Evolutionary conservation across 495 filamentous ascomycete species (phyloP).

Genomic region (Arthonia radiata): DNA sequence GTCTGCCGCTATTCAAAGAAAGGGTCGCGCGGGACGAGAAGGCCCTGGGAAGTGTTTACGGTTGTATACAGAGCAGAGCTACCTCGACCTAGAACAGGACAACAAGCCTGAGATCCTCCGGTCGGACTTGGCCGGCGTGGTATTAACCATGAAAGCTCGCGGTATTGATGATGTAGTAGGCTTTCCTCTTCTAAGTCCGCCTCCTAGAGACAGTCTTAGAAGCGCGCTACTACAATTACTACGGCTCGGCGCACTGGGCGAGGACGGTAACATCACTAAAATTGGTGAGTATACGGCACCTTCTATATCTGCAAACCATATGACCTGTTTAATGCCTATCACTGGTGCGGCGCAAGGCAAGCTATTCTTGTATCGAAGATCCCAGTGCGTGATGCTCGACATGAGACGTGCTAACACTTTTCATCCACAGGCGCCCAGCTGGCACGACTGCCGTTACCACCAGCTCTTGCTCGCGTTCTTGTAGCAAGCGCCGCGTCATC

Average conservation of each 20-base stretch:
- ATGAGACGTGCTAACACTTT: too few relatives aligned
- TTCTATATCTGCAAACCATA: too few relatives aligned
- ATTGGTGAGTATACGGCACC: too few relatives aligned
- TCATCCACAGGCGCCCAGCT: too few relatives aligned
- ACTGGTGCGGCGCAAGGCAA: too few relatives aligned
- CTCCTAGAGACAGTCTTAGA: constrained; percentile 48
- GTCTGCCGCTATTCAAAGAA: constrained; percentile 75
- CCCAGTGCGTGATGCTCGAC: too few relatives aligned
- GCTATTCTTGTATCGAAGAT: too few relatives aligned
- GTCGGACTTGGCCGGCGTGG: constrained; percentile 58
- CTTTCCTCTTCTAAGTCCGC: constrained; percentile 71
- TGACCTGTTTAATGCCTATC: too few relatives aligned
- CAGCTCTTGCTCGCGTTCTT: constrained; percentile 56
- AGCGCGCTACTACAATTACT: constrained; percentile 67
- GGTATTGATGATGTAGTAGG: constrained; percentile 58
- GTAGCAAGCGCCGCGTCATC: constrained; percentile 68
- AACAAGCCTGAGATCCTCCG: constrained; percentile 78
- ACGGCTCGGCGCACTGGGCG: constrained; percentile 48
- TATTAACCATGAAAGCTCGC: constrained; percentile 87
- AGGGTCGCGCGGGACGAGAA: constrained; percentile 84
- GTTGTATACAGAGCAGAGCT: constrained; percentile 68
- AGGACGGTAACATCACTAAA: constrained; percentile 45
- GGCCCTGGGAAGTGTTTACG: constrained; percentile 72
- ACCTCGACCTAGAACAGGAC: constrained; percentile 37
- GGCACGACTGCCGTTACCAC: constrained; percentile 59